These are phyloP conservation scores for Sporobolomyces pararoseus DNA, from an alignment of 768 basidiomycete genomes.

Conservation along the genomic window DNA sequence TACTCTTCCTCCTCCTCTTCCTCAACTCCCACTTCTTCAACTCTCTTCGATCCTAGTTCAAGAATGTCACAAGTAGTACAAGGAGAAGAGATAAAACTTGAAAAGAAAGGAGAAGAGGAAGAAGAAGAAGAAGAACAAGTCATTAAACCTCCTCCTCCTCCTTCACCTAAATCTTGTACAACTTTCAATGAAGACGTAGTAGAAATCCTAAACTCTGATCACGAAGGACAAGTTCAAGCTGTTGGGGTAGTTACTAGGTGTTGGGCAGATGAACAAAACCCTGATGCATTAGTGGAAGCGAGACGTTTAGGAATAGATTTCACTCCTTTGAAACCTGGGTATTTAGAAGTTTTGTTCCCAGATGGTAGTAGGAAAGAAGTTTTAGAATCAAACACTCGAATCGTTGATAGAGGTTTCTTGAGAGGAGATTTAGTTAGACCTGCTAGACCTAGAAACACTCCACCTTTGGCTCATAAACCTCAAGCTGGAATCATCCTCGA, in stretches of 20 bases:
- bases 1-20: neutral
- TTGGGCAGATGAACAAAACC: constrained; percentile 40
- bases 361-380: constrained; percentile 18
- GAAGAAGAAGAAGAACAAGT: neutral
- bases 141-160: neutral
- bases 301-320: constrained; percentile 24
- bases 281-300: constrained; percentile 30
- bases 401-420: constrained; percentile 39
- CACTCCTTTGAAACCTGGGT: constrained; percentile 28
- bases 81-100: too few species aligned
- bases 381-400: neutral
- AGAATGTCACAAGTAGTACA: too few species aligned
- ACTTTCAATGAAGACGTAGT: constrained; percentile 38
- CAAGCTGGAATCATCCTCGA: constrained; percentile 26
- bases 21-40: neutral
- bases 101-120: neutral
- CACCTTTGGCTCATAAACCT: neutral
- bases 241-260: too few species aligned
- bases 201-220: too few species aligned
- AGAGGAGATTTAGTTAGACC: constrained; percentile 33
- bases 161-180: neutral
- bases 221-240: too few species aligned
- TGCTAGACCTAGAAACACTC: neutral
- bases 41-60: too few species aligned
- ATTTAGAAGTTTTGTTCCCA: constrained; percentile 36